phyloP scores from a whole-genome alignment of 2,329 filamentous ascomycete species.

The Triangularia verruculosa region DNA sequence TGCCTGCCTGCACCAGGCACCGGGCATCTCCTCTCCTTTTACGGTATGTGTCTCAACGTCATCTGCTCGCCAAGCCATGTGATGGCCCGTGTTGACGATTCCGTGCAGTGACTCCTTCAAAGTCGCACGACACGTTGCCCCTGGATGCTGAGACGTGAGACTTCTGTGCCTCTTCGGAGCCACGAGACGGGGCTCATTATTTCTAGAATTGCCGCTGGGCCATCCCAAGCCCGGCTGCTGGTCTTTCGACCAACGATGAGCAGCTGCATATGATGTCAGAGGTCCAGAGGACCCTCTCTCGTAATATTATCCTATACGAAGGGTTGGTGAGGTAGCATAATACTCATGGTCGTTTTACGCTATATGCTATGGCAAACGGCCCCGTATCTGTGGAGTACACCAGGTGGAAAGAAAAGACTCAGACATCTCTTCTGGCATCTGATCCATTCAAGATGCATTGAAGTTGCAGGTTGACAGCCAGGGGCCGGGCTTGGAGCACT shows the following conservation, averaged over 20 bases:
- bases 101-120: not conserved
- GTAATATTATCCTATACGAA: not conserved
- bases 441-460: not conserved
- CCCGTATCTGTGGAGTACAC: not conserved
- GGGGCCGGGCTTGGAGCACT: not conserved
- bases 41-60: not conserved
- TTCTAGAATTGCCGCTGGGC: slow-evolving; percentile 3
- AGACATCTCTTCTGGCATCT: too few relatives aligned
- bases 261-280: slow-evolving; percentile 11
- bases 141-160: slow-evolving; percentile 6
- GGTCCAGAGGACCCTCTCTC: not conserved
- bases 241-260: not conserved
- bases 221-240: not conserved
- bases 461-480: not conserved
- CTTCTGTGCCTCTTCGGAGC: slow-evolving; percentile 2
- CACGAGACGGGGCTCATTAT: not conserved
- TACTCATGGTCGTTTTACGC: too few relatives aligned
- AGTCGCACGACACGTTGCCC: not conserved
- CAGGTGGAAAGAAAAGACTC: too few relatives aligned
- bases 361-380: not conserved
- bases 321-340: not conserved
- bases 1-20: not conserved
- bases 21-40: not conserved
- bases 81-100: not conserved
- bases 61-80: not conserved